Evolutionary conservation across 2,329 filamentous ascomycete genomes (phyloP).

Genomic region (Nemania sp.): DNA sequence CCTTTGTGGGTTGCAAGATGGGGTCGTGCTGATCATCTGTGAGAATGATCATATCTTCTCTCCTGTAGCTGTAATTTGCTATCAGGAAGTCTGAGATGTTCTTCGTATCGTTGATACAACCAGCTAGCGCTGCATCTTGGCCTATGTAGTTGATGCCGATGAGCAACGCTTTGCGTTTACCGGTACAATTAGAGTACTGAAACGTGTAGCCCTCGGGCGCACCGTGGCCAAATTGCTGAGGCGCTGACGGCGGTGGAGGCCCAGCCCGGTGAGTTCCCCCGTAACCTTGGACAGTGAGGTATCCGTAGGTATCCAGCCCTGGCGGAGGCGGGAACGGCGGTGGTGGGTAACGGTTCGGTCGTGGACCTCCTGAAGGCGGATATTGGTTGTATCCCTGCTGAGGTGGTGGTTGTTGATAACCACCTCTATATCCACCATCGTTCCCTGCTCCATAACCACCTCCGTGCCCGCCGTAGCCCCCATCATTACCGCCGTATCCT

Average conservation of each 20-base stretch:
- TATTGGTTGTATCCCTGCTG: constrained; percentile 34
- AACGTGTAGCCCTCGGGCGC: constrained; percentile 71
- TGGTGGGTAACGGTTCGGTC: constrained; percentile 34
- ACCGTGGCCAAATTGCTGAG: constrained; percentile 67
- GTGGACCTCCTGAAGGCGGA: constrained; percentile 32
- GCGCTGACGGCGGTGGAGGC: constrained; percentile 51
- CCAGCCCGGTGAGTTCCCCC: constrained; percentile 38
- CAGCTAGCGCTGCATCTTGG: constrained; percentile 70
- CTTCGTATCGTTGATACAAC: constrained; percentile 80
- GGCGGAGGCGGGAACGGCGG: constrained; percentile 46
- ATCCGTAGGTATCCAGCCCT: constrained; percentile 52
- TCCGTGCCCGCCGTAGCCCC: constrained; percentile 1
- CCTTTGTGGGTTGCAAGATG: constrained; percentile 72
- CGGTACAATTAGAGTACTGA: constrained; percentile 76
- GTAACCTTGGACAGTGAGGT: constrained; percentile 43
- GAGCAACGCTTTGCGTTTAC: constrained; percentile 71
- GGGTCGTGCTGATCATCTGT: constrained; percentile 75
- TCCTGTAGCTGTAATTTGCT: constrained; percentile 69
- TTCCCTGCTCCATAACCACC: constrained; percentile 8
- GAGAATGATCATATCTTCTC: constrained; percentile 78
- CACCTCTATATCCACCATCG: constrained; percentile 15
- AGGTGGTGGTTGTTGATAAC: constrained; percentile 24
- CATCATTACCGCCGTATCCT: neutral
- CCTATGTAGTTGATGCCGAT: constrained; percentile 84
- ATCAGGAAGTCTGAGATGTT: constrained; percentile 75